Percentiles rank a stretch among this genome's conserved stretches.
phyloP scores from a whole-genome alignment of 139 green algal species.

The Coccomyxa sp. region DNA sequence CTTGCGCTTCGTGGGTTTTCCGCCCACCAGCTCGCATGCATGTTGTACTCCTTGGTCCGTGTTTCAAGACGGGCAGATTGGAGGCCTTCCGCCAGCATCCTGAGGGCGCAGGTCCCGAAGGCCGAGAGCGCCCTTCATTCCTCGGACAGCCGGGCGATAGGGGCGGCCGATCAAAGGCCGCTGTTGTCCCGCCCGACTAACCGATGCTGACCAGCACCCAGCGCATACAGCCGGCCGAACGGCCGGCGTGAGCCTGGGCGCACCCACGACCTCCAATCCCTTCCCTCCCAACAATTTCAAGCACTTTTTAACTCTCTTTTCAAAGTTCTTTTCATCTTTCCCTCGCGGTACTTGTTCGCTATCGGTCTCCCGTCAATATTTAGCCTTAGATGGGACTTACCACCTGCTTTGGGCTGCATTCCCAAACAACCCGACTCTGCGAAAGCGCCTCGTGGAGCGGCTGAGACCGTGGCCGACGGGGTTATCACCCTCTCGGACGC shows the following conservation, averaged over 20 bases:
- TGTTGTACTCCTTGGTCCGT: slow-evolving; percentile 96
- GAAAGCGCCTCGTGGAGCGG: too few species aligned
- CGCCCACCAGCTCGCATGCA: slow-evolving; percentile 86
- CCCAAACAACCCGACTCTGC: slow-evolving; percentile 86
- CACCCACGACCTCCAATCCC: slow-evolving; percentile 68
- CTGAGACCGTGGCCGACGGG: slow-evolving; percentile 48
- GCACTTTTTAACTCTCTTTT: slow-evolving; percentile 96
- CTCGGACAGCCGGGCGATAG: slow-evolving; percentile 64
- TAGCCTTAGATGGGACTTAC: slow-evolving; percentile 95
- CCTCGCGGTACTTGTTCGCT: slow-evolving; percentile 95
- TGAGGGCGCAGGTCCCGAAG: slow-evolving; percentile 65
- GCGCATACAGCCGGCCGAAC: slow-evolving; percentile 59
- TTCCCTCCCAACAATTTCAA: slow-evolving; percentile 95
- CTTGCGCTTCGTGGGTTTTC: slow-evolving; percentile 88
- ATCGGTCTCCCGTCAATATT: slow-evolving; percentile 90
- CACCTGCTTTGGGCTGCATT: slow-evolving; percentile 88
- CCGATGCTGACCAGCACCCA: slow-evolving; percentile 78
- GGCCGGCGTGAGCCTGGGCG: slow-evolving; percentile 63
- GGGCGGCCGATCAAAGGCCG: slow-evolving; percentile 44
- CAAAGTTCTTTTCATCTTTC: slow-evolving; percentile 97
- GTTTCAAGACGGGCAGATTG: slow-evolving; percentile 90
- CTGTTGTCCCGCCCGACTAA: slow-evolving; percentile 65
- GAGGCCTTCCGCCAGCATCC: slow-evolving; percentile 79
- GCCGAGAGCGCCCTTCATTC: slow-evolving; percentile 55
- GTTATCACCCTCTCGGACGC: slow-evolving; percentile 83